Conservation (phyloP, 2,329 filamentous ascomycete genomes). For the Trichoderma sp. region DNA sequence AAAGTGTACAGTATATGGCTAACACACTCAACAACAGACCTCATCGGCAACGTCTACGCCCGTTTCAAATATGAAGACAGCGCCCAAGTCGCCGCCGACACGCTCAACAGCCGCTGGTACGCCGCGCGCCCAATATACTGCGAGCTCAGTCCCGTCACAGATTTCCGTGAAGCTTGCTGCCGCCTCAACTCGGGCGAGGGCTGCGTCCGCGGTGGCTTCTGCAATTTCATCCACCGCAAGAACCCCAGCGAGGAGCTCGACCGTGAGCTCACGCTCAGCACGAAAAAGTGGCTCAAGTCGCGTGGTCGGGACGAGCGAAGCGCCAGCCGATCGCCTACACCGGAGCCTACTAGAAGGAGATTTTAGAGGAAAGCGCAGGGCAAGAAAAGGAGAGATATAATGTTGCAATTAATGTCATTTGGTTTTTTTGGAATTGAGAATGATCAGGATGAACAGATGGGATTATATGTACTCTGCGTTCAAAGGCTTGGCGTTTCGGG, state of each 20-base stretch:
- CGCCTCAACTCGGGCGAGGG: slow-evolving; percentile 92
- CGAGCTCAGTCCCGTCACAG: slow-evolving; percentile 94
- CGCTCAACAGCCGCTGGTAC: slow-evolving; percentile 94
- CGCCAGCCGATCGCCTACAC: slow-evolving; percentile 79
- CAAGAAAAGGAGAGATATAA: background rate
- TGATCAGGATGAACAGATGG: slow-evolving; percentile 16
- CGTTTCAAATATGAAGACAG: slow-evolving; percentile 99
- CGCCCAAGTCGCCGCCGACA: slow-evolving; percentile 90
- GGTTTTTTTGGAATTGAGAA: slow-evolving; percentile 5
- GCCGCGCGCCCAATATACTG: slow-evolving; percentile 96
- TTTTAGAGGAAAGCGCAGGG: slow-evolving; percentile 50
- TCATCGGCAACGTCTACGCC: slow-evolving; percentile 98
- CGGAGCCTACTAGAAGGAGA: slow-evolving; percentile 77
- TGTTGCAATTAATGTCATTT: background rate
- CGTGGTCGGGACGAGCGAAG: slow-evolving; percentile 84
- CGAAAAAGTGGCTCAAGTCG: slow-evolving; percentile 94
- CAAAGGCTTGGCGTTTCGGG: slow-evolving; percentile 21
- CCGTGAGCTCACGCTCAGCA: slow-evolving; percentile 80
- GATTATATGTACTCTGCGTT: slow-evolving; percentile 13
- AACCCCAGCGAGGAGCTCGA: slow-evolving; percentile 90
- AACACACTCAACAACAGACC: slow-evolving; percentile 57
- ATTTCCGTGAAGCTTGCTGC: slow-evolving; percentile 97
- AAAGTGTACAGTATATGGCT: background rate
- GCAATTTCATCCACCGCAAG: slow-evolving; percentile 99
- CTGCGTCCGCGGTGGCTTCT: slow-evolving; percentile 94